A percentile compares a stretch with the other conserved stretches of the same genome.
phyloP scores from a whole-genome alignment of 2,329 filamentous ascomycete species.

The Clonostachys chloroleuca region DNA sequence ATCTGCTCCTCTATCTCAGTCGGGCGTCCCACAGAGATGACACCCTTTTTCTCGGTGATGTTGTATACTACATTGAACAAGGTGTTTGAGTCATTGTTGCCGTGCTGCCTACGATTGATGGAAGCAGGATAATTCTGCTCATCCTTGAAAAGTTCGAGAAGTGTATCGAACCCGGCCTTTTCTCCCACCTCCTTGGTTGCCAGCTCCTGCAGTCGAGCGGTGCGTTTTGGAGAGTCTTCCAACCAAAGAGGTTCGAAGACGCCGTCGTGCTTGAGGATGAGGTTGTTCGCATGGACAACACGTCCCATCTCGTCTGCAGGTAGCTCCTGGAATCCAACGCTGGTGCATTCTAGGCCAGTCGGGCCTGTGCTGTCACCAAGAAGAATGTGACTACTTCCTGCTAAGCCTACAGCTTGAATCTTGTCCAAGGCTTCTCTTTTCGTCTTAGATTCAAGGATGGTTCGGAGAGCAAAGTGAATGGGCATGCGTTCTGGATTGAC shows the following conservation, averaged over 20 bases:
- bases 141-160: conserved; percentile 15
- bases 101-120: conserved; percentile 18
- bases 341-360: conserved; percentile 5
- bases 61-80: conserved; percentile 14
- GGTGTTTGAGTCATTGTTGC: conserved; percentile 13
- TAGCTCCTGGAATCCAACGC: conserved; percentile 1
- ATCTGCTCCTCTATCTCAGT: conserved; percentile 5
- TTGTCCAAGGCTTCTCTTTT: neutral
- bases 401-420: conserved; percentile 2
- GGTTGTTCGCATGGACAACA: conserved; percentile 6
- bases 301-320: conserved; percentile 1
- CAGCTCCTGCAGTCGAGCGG: conserved; percentile 16
- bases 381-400: conserved; percentile 6
- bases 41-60: conserved; percentile 5
- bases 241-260: conserved; percentile 22
- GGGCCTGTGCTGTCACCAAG: conserved; percentile 3
- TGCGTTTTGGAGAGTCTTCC: conserved; percentile 16
- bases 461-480: conserved; percentile 56
- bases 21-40: conserved; percentile 20
- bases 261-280: conserved; percentile 16
- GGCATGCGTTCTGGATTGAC: conserved; percentile 47
- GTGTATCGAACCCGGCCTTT: neutral
- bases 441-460: conserved; percentile 47
- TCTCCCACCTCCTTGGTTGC: neutral
- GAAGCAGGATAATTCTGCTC: conserved; percentile 16